Evolutionary conservation across 2,329 filamentous ascomycete genomes (phyloP), one percentile per base, ranked within the genome.

Genomic region (Aspergillus quadrilineatus): DNA sequence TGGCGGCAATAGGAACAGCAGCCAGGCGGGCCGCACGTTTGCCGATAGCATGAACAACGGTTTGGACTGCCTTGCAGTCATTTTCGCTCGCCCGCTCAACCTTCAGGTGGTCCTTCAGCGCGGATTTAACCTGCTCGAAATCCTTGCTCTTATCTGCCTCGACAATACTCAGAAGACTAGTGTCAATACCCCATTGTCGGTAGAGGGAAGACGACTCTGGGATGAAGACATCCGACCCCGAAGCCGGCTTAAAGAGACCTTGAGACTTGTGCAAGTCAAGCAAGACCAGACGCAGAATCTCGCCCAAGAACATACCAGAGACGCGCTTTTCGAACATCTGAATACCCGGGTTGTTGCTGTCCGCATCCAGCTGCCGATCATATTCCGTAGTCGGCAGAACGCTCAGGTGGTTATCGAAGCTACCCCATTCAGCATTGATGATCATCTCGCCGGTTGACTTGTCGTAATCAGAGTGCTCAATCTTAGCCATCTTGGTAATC

Each of bases 321-420:
- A 99, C 89, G 47, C 93, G 89, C 82, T 99, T 99, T 79, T 99
- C 94, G 70, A 97, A 99, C 90, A 97, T 96, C 72, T 99, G 94
- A 60, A 96, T 86, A 28, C 94, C 94, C 0, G 92, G 93, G 75
- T 99, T 97, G 65, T 90, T 86, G 63, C 88, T 94, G 58, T 88
- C 85, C 55, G 79, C 78, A 74, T 99, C 93, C 26, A 99, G 81
- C 56, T 85, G 82, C 49, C 80, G 77, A 71, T 99, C 94, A 77
- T 91, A 97, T 0, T 85, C 79, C 0, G 93, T 97, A 67, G 86
- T 88, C 45, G 93, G 94, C 41, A 99, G 82, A 17, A 96, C 89
- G 65, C 88, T 90, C 63, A 97, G 85, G 65, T 89, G 85, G 77
- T 97, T 97, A 77, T 99, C 94, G 69, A 99, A 99, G 56, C 91